Base-by-base conservation (phyloP, 2,329 filamentous ascomycete genomes). In the Ilyonectria destructans region DNA sequence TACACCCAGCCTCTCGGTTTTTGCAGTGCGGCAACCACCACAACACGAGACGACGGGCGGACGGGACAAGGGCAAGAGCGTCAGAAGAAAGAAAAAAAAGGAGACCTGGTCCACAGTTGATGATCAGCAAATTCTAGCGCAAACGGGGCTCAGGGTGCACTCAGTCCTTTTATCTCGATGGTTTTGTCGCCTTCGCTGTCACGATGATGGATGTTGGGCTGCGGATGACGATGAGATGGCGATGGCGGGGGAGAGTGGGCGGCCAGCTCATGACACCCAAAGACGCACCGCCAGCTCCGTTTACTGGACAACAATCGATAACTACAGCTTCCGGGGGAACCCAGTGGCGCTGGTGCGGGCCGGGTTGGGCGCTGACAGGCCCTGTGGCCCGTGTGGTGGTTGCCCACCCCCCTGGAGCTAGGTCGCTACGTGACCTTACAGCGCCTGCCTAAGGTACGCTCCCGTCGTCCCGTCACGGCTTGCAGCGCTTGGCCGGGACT, bases 1-100 rank as follows among this genome's bases (percentile, higher is more conserved):
- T 79, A 77, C 74, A 77, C 69, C 78, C 77, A 80, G 68, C 78
- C 78, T 78, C 78, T 77, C 65, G 59, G 68, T 69, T 74, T 77
- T 68, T 71, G 71, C 58, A 62, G 60, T 63, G 57, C 56, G 67
- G 69, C 56, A 64, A 59, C 68, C 68, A 69, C 68, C 70, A 67
- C 56, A 71, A 68, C 68, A 59, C 62, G 64, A 59, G 54, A 54
- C 62, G 54, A 54, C 62, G 48, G 54, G 45, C 60, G 37, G 59
- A 51, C 35, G 31, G 46, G 29, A 45, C 48, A 55, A 49, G 46
- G 54, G 58, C 35, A n/a, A 51, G 10, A 54, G n/a, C 46, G 46
- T 54, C n/a, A 43, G 58, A 26, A 51, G 54, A 21, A 51, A 31
- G 23, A 23, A 55, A 63, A 68, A 69, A 67, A 66, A 74, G 62